Percentiles rank a stretch among this genome's conserved stretches.
These are phyloP conservation scores for Russula dissimulans DNA, from an alignment of 768 basidiomycete genomes.

Conservation along the genomic window DNA sequence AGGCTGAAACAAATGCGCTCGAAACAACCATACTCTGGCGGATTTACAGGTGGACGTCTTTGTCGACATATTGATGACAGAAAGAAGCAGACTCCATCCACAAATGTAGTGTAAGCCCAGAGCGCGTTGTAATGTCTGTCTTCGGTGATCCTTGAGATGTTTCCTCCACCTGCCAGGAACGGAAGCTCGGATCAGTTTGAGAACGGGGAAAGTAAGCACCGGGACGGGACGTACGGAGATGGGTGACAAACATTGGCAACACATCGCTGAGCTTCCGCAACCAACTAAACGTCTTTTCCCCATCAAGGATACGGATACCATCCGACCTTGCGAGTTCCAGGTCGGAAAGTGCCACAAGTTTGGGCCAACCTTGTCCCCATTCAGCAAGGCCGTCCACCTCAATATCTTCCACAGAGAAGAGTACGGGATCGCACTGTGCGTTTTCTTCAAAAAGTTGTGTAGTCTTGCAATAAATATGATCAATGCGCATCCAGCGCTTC, in stretches of 20 bases:
- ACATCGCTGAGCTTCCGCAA: background rate
- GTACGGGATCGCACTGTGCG: no score
- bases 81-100: background rate
- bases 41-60: background rate
- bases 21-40: background rate
- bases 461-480: background rate
- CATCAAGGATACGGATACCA: background rate
- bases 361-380: background rate
- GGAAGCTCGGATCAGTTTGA: background rate
- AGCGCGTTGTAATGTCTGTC: background rate
- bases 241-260: background rate
- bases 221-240: slow-evolving; percentile 6
- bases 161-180: background rate
- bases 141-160: background rate
- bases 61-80: fast-evolving
- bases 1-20: slow-evolving; percentile 7
- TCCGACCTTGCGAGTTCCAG: background rate
- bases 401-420: no score
- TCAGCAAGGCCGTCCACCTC: background rate
- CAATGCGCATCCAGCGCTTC: slow-evolving; percentile 4
- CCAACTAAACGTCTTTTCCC: background rate
- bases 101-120: background rate
- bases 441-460: slow-evolving; percentile 3
- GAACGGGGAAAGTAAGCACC: background rate
- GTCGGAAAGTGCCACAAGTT: no score